Evolutionary conservation across 2,329 filamentous ascomycete species (phyloP).

Genomic region (Sclerotinia subarctica): DNA sequence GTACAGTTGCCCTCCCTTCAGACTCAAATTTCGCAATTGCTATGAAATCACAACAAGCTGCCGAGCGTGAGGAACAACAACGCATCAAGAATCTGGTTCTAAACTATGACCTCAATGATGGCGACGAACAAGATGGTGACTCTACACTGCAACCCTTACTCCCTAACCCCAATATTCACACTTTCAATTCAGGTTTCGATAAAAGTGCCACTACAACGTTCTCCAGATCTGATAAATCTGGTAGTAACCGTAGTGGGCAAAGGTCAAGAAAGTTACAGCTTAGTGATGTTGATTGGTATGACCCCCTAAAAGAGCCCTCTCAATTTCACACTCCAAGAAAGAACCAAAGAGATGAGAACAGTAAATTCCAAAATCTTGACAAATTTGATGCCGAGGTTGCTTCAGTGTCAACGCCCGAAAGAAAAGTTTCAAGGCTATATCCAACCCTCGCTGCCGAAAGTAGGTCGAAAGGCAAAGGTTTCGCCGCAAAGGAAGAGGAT

Average conservation of each 20-base stretch:
- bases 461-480: neutral
- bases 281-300: slow-evolving; percentile 97
- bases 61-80: slow-evolving; percentile 93
- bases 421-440: slow-evolving; percentile 11
- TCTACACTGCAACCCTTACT: slow-evolving; percentile 44
- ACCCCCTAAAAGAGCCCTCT: slow-evolving; percentile 30
- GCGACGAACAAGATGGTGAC: slow-evolving; percentile 76
- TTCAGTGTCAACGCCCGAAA: slow-evolving; percentile 4
- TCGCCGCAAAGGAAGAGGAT: slow-evolving; percentile 26
- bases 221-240: slow-evolving; percentile 39
- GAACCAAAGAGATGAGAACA: slow-evolving; percentile 5
- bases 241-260: slow-evolving; percentile 59
- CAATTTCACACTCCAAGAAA: slow-evolving; percentile 25
- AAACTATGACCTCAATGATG: slow-evolving; percentile 90
- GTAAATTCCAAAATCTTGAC: neutral
- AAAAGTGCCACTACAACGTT: slow-evolving; percentile 44
- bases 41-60: slow-evolving; percentile 93
- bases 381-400: neutral
- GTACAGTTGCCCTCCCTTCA: slow-evolving; percentile 82
- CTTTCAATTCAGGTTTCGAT: slow-evolving; percentile 54
- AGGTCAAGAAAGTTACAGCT: slow-evolving; percentile 87
- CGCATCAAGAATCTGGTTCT: slow-evolving; percentile 97
- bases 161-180: slow-evolving; percentile 52
- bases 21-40: slow-evolving; percentile 94
- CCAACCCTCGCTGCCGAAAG: neutral